Conservation (phyloP, 2,329 filamentous ascomycete genomes). For the Zasmidium cellare region DNA sequence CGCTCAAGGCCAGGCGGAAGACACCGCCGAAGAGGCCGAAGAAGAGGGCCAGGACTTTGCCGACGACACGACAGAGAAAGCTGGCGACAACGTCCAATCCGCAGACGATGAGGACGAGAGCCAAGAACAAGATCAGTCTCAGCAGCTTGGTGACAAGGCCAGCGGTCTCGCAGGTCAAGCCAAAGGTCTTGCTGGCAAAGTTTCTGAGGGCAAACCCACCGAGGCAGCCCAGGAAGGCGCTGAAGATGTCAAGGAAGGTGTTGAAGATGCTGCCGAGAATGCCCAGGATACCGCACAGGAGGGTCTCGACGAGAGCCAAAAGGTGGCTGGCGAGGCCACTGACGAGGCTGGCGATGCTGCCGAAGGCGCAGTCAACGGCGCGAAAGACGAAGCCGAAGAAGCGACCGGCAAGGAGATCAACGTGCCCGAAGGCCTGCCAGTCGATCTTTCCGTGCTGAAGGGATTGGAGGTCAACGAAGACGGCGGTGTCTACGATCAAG, state of each 20-base stretch:
- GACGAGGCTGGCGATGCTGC: constrained; percentile 31
- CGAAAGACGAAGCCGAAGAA: constrained; percentile 29
- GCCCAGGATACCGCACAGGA: constrained; percentile 34
- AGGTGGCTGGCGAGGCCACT: constrained; percentile 33
- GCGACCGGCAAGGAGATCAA: constrained; percentile 36
- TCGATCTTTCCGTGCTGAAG: constrained; percentile 49
- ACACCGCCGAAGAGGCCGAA: constrained; percentile 43
- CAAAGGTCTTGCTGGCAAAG: constrained; percentile 33
- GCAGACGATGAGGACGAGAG: constrained; percentile 33
- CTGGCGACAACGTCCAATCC: constrained; percentile 36
- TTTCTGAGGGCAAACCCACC: constrained; percentile 27
- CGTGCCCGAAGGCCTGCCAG: constrained; percentile 40
- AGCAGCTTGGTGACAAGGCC: constrained; percentile 50
- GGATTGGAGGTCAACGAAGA: constrained; percentile 56
- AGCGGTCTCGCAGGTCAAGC: constrained; percentile 48
- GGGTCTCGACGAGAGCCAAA: constrained; percentile 32
- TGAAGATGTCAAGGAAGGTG: constrained; percentile 34
- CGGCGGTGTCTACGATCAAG: constrained; percentile 53
- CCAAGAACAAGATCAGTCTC: constrained; percentile 25
- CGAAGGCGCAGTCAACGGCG: constrained; percentile 32
- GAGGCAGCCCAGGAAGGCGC: constrained; percentile 30
- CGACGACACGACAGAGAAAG: constrained; percentile 47
- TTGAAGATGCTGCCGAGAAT: constrained; percentile 35
- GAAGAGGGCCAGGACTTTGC: constrained; percentile 36
- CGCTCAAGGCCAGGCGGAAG: constrained; percentile 44